Evolutionary conservation across 2,329 filamentous ascomycete species (phyloP).

Genomic region (Fusarium mexicanum): DNA sequence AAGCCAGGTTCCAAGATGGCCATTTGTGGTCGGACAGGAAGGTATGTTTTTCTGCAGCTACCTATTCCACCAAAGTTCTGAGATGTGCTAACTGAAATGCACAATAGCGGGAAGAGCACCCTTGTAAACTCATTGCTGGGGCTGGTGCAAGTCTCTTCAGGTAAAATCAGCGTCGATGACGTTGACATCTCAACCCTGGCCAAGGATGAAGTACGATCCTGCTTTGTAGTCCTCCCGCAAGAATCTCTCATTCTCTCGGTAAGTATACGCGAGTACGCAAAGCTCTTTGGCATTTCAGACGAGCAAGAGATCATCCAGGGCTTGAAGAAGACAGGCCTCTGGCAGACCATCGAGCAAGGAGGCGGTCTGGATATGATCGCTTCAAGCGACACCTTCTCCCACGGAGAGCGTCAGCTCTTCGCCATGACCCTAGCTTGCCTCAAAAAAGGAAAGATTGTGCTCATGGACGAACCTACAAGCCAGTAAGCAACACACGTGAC

Average conservation of each 20-base stretch:
- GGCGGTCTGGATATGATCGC: background rate
- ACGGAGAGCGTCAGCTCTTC: background rate
- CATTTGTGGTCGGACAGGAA: background rate
- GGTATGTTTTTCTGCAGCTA: background rate
- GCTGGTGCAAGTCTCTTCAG: background rate
- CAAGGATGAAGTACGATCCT: background rate
- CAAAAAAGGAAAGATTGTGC: background rate
- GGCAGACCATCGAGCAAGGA: background rate
- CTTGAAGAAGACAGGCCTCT: background rate
- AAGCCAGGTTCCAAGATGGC: background rate
- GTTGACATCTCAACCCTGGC: background rate
- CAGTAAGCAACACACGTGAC: background rate
- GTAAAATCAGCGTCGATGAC: background rate
- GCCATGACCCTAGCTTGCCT: background rate
- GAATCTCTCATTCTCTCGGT: background rate
- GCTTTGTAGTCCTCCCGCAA: background rate
- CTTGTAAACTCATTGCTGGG: background rate
- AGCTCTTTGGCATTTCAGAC: background rate
- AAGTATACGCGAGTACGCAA: background rate
- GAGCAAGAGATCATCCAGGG: background rate
- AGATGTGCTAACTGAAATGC: too few species aligned
- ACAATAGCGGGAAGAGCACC: background rate
- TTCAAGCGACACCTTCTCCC: background rate
- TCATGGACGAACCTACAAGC: background rate
- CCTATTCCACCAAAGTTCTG: too few species aligned